phyloP scores from a whole-genome alignment of 495 filamentous ascomycete species.

The Penicillium pancosmium region DNA sequence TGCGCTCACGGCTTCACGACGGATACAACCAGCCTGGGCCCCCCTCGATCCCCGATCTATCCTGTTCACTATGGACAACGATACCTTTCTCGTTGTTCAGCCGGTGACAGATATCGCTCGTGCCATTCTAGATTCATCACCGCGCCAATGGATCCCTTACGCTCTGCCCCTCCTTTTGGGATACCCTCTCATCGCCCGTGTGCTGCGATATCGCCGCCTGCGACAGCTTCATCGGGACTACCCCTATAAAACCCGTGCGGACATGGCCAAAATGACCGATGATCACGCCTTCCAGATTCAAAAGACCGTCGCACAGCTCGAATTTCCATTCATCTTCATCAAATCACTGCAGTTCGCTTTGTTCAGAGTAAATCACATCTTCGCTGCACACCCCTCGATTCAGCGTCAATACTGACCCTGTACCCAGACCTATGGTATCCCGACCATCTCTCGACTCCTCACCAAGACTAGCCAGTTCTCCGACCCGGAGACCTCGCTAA shows the following conservation, averaged over 20 bases:
- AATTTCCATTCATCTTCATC: slow-evolving; percentile 60
- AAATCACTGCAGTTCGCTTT: slow-evolving; percentile 66
- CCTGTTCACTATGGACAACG: slow-evolving; percentile 18
- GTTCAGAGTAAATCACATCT: slow-evolving; percentile 50
- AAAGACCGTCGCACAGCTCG: slow-evolving; percentile 45
- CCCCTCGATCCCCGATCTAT: too few species aligned
- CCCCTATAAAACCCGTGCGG: slow-evolving; percentile 55
- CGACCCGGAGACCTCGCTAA: slow-evolving; percentile 51
- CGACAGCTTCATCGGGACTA: slow-evolving; percentile 48
- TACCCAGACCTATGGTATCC: slow-evolving; percentile 65
- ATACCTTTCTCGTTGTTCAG: background rate
- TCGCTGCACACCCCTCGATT: background rate
- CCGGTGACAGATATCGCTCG: slow-evolving; percentile 6
- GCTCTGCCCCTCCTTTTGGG: slow-evolving; percentile 24
- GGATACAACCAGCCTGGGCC: too few species aligned
- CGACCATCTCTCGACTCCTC: slow-evolving; percentile 60
- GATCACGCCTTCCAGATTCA: slow-evolving; percentile 62
- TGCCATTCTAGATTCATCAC: slow-evolving; percentile 15
- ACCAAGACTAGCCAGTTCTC: slow-evolving; percentile 62
- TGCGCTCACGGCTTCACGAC: too few species aligned
- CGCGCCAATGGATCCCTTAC: slow-evolving; percentile 30
- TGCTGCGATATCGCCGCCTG: slow-evolving; percentile 54
- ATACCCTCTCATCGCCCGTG: slow-evolving; percentile 34
- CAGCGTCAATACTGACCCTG: background rate
- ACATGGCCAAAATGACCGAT: slow-evolving; percentile 63